A percentile compares a stretch with the other conserved stretches of the same genome.
Conservation (phyloP, 805 yeast species). For the Saturnispora besseyi region DNA sequence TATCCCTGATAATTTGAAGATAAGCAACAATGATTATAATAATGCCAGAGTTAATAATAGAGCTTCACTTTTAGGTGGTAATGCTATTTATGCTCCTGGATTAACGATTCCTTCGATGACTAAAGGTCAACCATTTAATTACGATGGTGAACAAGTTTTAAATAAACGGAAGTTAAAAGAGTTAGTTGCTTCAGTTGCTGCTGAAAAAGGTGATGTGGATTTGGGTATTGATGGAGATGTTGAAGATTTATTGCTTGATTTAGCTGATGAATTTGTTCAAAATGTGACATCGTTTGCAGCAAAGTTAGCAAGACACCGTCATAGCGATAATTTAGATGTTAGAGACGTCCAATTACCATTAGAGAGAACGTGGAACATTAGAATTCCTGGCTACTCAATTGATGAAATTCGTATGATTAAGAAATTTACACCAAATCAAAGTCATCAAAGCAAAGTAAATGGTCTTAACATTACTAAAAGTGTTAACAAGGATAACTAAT, state of each 20-base stretch:
- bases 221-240: constrained; percentile 91
- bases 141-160: constrained; percentile 73
- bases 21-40: constrained; percentile 58
- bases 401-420: constrained; percentile 80
- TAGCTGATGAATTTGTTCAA: constrained; percentile 92
- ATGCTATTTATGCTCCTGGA: constrained; percentile 61
- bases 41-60: constrained; percentile 53
- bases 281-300: constrained; percentile 92
- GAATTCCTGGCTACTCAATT: constrained; percentile 86
- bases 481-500: constrained; percentile 37
- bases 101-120: constrained; percentile 67
- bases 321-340: constrained; percentile 76
- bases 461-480: constrained; percentile 61
- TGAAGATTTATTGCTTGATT: constrained; percentile 79
- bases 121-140: constrained; percentile 73
- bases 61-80: constrained; percentile 80
- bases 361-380: constrained; percentile 89
- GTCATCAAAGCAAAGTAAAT: constrained; percentile 57
- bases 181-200: constrained; percentile 71
- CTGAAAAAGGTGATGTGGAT: constrained; percentile 87
- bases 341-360: constrained; percentile 86
- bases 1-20: constrained; percentile 59
- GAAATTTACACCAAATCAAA: constrained; percentile 57
- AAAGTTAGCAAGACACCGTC: constrained; percentile 88
- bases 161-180: constrained; percentile 87